These are phyloP conservation scores for Cryptosporidium tyzzeri DNA, from an alignment of 169 alveolate genomes.

Conservation along the genomic window DNA sequence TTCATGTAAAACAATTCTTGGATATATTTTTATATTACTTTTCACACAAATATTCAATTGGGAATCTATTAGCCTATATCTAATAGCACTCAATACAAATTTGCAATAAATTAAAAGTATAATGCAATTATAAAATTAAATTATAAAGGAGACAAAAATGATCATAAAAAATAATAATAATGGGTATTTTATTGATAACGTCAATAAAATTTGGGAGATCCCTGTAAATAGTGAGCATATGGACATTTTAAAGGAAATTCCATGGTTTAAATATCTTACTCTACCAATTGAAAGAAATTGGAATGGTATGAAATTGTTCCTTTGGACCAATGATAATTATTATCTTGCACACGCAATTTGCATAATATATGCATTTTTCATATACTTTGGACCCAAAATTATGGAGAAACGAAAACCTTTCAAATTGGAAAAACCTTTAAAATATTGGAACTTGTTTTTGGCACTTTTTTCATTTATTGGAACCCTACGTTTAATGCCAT, in stretches of 20 bases:
- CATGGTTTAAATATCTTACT: conserved; percentile 18
- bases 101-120: neutral
- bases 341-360: conserved; percentile 78
- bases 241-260: conserved; percentile 73
- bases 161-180: conserved; percentile 69
- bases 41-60: neutral
- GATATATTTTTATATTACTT: neutral
- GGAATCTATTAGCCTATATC: neutral
- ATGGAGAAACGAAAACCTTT: conserved; percentile 81
- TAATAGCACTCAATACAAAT: neutral
- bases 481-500: conserved; percentile 78
- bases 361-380: conserved; percentile 78
- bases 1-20: no score
- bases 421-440: conserved; percentile 78
- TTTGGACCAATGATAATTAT: conserved; percentile 76
- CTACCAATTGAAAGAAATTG: conserved; percentile 75
- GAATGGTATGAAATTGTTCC: conserved; percentile 70
- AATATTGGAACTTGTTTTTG: conserved; percentile 83
- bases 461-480: conserved; percentile 83
- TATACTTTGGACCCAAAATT: conserved; percentile 79
- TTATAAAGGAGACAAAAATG: conserved; percentile 4
- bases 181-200: conserved; percentile 38
- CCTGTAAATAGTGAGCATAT: conserved; percentile 60
- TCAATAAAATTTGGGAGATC: conserved; percentile 58
- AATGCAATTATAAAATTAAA: neutral